These are phyloP conservation scores for Porphyrellus sp. DNA, from an alignment of 1,284 basidiomycete species.

Conservation along the genomic window DNA sequence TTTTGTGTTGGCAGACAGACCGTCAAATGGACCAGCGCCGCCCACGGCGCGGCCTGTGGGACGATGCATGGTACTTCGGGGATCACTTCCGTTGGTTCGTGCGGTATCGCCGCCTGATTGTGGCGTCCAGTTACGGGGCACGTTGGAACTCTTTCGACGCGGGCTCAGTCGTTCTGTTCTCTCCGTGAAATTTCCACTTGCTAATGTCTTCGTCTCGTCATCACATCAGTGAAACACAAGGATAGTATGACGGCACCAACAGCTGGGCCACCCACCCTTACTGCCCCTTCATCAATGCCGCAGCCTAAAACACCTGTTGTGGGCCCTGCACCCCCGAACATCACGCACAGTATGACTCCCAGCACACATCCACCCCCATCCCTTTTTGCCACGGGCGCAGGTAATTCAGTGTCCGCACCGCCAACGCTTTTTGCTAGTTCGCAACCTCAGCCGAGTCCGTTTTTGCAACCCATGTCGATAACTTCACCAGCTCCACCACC, in stretches of 20 bases:
- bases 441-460: conserved; percentile 33
- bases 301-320: conserved; percentile 28
- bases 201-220: conserved; percentile 12
- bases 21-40: too few species aligned
- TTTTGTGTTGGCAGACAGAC: not conserved
- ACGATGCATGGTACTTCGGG: too few species aligned
- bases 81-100: too few species aligned
- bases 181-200: too few species aligned
- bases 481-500: conserved; percentile 17
- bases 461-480: conserved; percentile 25
- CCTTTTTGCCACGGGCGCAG: conserved; percentile 22
- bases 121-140: not conserved
- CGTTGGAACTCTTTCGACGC: too few species aligned
- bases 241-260: conserved; percentile 16
- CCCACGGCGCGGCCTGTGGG: too few species aligned
- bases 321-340: conserved; percentile 9
- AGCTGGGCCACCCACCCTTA: conserved; percentile 14
- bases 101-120: not conserved
- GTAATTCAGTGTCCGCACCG: conserved; percentile 12
- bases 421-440: conserved; percentile 19
- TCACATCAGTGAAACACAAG: conserved; percentile 24
- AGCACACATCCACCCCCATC: conserved; percentile 34
- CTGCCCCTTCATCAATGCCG: conserved; percentile 12
- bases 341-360: conserved; percentile 33
- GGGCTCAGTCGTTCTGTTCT: too few species aligned